Evolutionary conservation across 164 flowering plant genomes (phyloP), one percentile per base, ranked within the genome.

Genomic region (Brasenia schreberi): DNA sequence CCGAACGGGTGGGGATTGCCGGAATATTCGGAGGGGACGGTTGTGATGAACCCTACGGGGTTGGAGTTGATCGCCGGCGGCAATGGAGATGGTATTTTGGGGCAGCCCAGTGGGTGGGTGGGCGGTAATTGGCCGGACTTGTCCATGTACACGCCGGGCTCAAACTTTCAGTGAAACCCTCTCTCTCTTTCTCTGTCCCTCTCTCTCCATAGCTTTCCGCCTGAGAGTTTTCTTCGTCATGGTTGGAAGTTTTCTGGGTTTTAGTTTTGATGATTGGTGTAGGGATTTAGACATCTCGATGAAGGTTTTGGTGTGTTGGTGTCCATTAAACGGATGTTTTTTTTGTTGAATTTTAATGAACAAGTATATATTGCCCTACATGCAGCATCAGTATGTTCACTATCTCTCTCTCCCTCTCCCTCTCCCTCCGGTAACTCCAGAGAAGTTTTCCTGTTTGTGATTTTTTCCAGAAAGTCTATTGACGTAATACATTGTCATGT

Each of bases 141-240:
- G 66, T 79, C 90, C 43, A 88, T 88, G 68, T 80, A 79, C 79
- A 83, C 90, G 27, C 87, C 86, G 70, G 82, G 89, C 73, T 84
- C 88, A n/a, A 79, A 43, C 52, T 80, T 77, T 65, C 80, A 79
- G 60, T 76, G 68, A 66, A 42, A 4, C 56, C 9, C 39, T 49
- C 56, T 49, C 56, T 49, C 56, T 49, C 14, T 49, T 9, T 49
- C 9, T 12, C 53, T 11, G 1, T 44, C 52, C 52, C 5, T 44
- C 14, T 49, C 53, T 49, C 9, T 12, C 53, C 27, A 23, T 49
- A 12, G 56, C 12, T 49, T 49, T 49, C 9, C 56, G 10, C 56
- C 16, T 49, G 56, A 14, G 12, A 14, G 4, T 49, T 49, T 49
- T 49, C 56, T 49, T 9, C 56, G 6, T 49, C 16, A 49, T 9